Conservation (phyloP, 805 yeast genomes). For the Ogataea pignaliae region DNA sequence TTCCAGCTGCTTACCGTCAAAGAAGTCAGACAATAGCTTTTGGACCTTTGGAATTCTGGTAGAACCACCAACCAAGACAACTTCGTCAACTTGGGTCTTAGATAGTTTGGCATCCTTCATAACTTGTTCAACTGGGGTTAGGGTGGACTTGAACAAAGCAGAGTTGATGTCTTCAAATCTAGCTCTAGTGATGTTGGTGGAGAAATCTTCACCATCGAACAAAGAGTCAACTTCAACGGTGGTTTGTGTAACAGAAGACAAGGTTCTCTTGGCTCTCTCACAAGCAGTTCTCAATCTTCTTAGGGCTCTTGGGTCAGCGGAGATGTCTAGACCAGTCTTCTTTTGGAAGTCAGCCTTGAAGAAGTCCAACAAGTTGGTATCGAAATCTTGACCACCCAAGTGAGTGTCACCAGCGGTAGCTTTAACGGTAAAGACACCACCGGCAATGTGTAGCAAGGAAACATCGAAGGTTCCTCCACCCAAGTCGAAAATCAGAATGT, state of each 20-base stretch:
- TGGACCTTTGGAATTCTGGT: conserved; percentile 99
- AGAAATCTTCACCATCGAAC: conserved; percentile 93
- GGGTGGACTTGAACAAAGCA: conserved; percentile 86
- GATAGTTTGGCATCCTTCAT: conserved; percentile 85
- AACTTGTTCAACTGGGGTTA: conserved; percentile 93
- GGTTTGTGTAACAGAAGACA: conserved; percentile 94
- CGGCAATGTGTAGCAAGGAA: conserved; percentile 86
- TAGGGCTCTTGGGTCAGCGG: conserved; percentile 89
- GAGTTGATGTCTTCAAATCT: conserved; percentile 96
- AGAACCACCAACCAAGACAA: conserved; percentile 97
- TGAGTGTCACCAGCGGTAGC: conserved; percentile 99
- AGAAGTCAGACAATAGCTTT: conserved; percentile 89
- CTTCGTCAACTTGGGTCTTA: conserved; percentile 86
- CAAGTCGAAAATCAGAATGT: conserved; percentile 88
- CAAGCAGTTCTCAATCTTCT: conserved; percentile 98
- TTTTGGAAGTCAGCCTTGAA: conserved; percentile 88
- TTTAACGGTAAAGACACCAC: conserved; percentile 95
- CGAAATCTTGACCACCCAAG: conserved; percentile 99
- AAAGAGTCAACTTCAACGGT: conserved; percentile 95
- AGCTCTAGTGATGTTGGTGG: conserved; percentile 92
- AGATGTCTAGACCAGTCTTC: conserved; percentile 89
- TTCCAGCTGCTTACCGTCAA: conserved; percentile 94
- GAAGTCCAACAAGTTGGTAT: conserved; percentile 89
- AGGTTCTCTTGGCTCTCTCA: conserved; percentile 98
- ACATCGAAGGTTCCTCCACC: conserved; percentile 99